Evolutionary conservation across 2,329 filamentous ascomycete species (phyloP).

Genomic region (Tolypocladium cylindrosporum): DNA sequence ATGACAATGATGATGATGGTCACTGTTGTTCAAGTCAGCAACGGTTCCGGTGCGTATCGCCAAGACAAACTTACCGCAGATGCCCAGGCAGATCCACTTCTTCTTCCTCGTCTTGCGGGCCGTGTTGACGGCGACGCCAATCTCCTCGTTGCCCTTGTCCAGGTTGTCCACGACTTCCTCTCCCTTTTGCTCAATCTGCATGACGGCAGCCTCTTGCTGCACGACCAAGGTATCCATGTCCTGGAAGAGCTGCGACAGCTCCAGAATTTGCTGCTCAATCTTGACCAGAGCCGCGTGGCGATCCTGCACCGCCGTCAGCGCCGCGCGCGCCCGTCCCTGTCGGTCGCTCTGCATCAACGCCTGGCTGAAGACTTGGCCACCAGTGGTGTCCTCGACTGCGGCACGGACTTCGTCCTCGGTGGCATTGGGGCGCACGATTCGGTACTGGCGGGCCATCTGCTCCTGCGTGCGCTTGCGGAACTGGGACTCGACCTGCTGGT

Average conservation of each 20-base stretch:
- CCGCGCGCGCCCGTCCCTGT: conserved; percentile 69
- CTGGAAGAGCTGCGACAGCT: conserved; percentile 79
- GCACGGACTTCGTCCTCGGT: conserved; percentile 67
- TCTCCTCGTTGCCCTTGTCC: conserved; percentile 74
- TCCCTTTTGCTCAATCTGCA: conserved; percentile 75
- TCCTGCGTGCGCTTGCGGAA: conserved; percentile 74
- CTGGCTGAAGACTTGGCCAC: conserved; percentile 79
- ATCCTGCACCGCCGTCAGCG: conserved; percentile 68
- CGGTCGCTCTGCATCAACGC: conserved; percentile 74
- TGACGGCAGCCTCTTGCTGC: conserved; percentile 73
- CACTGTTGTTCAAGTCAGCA: conserved; percentile 28
- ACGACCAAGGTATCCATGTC: conserved; percentile 79
- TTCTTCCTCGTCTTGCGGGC: conserved; percentile 74
- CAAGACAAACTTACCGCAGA: conserved; percentile 41
- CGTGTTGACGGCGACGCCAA: conserved; percentile 71
- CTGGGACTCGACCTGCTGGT: conserved; percentile 68
- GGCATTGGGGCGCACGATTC: conserved; percentile 77
- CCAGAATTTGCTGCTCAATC: conserved; percentile 83
- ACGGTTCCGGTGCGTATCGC: neutral
- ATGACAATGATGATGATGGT: conserved; percentile 42
- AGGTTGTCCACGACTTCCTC: conserved; percentile 81
- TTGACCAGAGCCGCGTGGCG: conserved; percentile 83
- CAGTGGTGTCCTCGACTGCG: conserved; percentile 61
- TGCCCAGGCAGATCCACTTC: conserved; percentile 93
- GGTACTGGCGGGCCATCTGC: conserved; percentile 81